Evolutionary conservation across 1,284 basidiomycete species (phyloP).

Genomic region (Abortiporus biennis): DNA sequence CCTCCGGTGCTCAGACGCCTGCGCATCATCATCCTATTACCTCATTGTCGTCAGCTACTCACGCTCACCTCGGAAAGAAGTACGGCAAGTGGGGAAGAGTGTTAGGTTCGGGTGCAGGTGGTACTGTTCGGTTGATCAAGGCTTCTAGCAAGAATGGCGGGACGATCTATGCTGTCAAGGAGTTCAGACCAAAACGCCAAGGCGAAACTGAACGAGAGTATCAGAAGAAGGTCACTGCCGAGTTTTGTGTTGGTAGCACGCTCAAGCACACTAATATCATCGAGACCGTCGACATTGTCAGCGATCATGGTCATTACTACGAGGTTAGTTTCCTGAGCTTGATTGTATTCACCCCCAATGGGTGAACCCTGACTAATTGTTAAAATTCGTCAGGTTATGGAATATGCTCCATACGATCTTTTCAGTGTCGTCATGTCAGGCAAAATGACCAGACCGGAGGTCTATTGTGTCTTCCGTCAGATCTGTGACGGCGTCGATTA

Average conservation of each 20-base stretch:
- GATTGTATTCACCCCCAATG: background rate
- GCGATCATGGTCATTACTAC: conserved; percentile 96
- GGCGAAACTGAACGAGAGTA: conserved; percentile 96
- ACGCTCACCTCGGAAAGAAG: conserved; percentile 94
- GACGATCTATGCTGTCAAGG: conserved; percentile 92
- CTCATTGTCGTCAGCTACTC: conserved; percentile 71
- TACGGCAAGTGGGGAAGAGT: conserved; percentile 99
- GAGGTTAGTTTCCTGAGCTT: conserved; percentile 54
- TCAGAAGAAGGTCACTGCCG: conserved; percentile 98
- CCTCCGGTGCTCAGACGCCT: conserved; percentile 1
- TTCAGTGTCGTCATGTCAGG: conserved; percentile 99
- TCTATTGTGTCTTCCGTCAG: conserved; percentile 98
- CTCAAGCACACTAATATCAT: conserved; percentile 97
- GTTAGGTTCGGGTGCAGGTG: conserved; percentile 94
- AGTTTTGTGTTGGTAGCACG: conserved; percentile 96
- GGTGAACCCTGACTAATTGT: background rate
- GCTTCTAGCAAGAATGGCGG: conserved; percentile 74
- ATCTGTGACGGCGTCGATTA: conserved; percentile 99
- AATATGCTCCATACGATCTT: conserved; percentile 97
- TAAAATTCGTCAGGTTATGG: conserved; percentile 82
- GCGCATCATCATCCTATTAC: conserved; percentile 22
- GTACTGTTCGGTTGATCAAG: conserved; percentile 96
- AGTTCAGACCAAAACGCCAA: conserved; percentile 85
- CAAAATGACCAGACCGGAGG: conserved; percentile 96
- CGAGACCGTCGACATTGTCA: conserved; percentile 97